Evolutionary conservation across 2,329 filamentous ascomycete genomes (phyloP).

Genomic region (Emmonsiellopsis sp.): DNA sequence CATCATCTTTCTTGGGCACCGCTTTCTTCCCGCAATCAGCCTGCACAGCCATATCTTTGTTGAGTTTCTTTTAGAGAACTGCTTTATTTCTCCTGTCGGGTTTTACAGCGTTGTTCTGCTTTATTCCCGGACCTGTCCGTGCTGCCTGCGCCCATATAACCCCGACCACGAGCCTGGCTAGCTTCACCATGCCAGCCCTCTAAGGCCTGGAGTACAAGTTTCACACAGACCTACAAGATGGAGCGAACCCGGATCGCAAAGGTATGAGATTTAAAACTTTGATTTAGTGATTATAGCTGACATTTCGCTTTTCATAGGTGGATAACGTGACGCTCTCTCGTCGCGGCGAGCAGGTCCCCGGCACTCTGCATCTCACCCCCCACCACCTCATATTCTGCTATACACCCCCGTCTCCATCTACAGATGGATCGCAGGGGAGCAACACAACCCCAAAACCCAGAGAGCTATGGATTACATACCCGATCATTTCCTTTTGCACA

Average conservation of each 20-base stretch:
- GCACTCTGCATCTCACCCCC: conserved; percentile 53
- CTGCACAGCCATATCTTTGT: no score
- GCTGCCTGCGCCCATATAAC: neutral
- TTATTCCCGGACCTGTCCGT: neutral
- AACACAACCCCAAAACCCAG: conserved; percentile 41
- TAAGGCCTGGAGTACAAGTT: neutral
- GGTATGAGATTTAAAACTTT: conserved; percentile 1
- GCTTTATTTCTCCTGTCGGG: neutral
- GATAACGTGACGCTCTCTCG: conserved; percentile 51
- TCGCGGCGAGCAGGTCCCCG: conserved; percentile 46
- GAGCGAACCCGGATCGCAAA: conserved; percentile 13
- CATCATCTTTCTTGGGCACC: neutral
- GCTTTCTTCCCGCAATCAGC: no score
- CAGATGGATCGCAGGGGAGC: conserved; percentile 25
- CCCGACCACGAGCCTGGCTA: neutral
- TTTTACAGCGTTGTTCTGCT: neutral
- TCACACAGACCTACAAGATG: conserved; percentile 5
- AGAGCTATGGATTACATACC: conserved; percentile 90
- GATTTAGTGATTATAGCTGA: neutral
- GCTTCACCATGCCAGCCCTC: neutral
- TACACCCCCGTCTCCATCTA: conserved; percentile 28
- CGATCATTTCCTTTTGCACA: conserved; percentile 74
- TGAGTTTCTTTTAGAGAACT: neutral
- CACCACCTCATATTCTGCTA: conserved; percentile 58
- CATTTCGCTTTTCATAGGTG: conserved; percentile 25